Conservation (phyloP, 2,329 filamentous ascomycete species). For the Thelonectria rubi region DNA sequence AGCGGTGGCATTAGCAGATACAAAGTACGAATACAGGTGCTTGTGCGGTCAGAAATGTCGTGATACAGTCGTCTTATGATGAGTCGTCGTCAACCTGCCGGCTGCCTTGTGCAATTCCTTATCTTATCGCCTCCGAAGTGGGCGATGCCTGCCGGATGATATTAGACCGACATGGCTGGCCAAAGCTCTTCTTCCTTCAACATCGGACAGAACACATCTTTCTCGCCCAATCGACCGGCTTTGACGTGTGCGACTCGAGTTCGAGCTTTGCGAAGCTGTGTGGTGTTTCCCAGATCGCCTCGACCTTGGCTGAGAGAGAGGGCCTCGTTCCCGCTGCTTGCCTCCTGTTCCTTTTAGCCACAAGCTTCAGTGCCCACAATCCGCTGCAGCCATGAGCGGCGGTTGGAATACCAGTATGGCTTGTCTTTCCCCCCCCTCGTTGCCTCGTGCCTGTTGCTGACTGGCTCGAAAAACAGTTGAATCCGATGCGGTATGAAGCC, state of each 20-base stretch:
- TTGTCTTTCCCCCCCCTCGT: background rate
- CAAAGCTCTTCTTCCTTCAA: conserved; percentile 13
- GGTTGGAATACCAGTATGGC: conserved; percentile 90
- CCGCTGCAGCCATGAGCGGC: conserved; percentile 66
- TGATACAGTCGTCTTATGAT: background rate
- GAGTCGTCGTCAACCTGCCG: conserved; percentile 30
- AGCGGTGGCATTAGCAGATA: background rate
- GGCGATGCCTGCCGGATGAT: conserved; percentile 34
- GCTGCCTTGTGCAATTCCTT: conserved; percentile 36
- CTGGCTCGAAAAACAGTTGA: conserved; percentile 66
- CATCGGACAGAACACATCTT: conserved; percentile 21
- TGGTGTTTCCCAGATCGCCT: background rate
- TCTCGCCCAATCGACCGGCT: conserved; percentile 2
- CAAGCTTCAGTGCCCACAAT: conserved; percentile 2
- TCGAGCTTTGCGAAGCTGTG: background rate
- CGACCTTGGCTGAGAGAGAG: background rate
- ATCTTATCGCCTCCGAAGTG: conserved; percentile 38
- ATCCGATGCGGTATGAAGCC: conserved; percentile 79
- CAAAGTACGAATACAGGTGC: background rate
- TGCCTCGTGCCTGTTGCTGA: conserved; percentile 15
- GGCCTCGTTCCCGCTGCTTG: background rate
- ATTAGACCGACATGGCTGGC: conserved; percentile 35
- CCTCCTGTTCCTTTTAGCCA: background rate
- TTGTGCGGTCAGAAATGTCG: background rate
- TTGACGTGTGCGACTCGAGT: background rate